Evolutionary conservation across 495 filamentous ascomycete species (phyloP), one percentile per base, ranked within the genome.

Genomic region (Trichoderma orchidacearum): DNA sequence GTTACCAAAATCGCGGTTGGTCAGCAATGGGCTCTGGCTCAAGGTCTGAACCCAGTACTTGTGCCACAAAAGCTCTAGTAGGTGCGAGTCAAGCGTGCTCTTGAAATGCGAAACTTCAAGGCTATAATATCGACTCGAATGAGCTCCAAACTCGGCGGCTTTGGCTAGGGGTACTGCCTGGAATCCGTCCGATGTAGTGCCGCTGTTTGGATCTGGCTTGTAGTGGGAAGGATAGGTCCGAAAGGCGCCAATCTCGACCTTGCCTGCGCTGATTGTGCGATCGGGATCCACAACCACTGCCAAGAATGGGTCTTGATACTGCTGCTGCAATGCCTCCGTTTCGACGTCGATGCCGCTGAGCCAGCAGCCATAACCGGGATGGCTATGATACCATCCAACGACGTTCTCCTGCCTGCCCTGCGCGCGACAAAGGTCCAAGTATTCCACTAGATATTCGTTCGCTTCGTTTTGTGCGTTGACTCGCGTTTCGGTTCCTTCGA

Each of bases 31-130:
- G 61, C 81, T 91, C 66, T 95, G 88, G n/a, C 88, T 91, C n/a
- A 99, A 80, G 25, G 94, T 99, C 57, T 90, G 84, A 25, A 97
- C 92, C 94, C 94, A 99, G 73, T 99, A 99, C 67, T 99, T 99
- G 70, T 95, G 96, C 94, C 94, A 99, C 54, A 99, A 76, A 41
- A 88, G 77, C 60, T 91, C 89, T 5, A 99, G 74, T 29, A 97
- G 75, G 59, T 87, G 82, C 1, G 81, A 77, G 67, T 99, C 94
- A 30, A 99, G 84, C 3, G 85, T 85, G 56, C 85, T 89, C 76
- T 95, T 95, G 76, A 89, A 99, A 72, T 93, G 87, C 30, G 87
- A 87, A 8, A 97, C 87, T 53, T 93, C 87, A 5, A 99, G 82
- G 0, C 83, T 70, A 67, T 99, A 99, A 69, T 99, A 99, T 34